Conservation (phyloP, 441 rosid genomes). For the Syzygium syzygioides region DNA sequence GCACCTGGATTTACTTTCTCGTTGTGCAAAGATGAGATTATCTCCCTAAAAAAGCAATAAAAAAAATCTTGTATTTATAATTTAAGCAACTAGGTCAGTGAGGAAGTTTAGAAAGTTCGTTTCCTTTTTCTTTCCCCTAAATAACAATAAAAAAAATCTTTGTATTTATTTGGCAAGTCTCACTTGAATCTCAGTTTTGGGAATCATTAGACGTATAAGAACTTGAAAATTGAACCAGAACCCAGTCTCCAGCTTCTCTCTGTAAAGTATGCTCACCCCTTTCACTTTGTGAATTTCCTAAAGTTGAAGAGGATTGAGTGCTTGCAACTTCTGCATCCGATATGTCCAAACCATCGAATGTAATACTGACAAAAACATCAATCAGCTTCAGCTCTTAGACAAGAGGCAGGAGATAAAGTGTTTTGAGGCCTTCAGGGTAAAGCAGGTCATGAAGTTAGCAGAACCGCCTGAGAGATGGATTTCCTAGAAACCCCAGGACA, state of each 20-base stretch:
- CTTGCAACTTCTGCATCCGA: background rate
- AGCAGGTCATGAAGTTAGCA: slow-evolving; percentile 40
- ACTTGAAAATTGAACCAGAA: background rate
- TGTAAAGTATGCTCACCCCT: background rate
- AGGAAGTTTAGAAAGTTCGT: too few species aligned
- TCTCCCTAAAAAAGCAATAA: too few species aligned
- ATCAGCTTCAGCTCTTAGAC: background rate
- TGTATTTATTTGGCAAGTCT: background rate
- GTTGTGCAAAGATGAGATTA: too few species aligned
- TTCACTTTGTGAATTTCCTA: background rate
- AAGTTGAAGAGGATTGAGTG: background rate
- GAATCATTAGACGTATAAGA: background rate
- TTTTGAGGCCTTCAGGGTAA: background rate
- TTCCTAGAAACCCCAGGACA: slow-evolving; percentile 45
- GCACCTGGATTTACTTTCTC: too few species aligned
- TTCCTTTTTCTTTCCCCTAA: too few species aligned
- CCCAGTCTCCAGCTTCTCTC: background rate
- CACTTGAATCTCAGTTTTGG: background rate
- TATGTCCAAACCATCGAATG: background rate
- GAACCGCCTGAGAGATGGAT: slow-evolving; percentile 62
- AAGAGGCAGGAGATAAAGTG: background rate
- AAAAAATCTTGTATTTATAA: too few species aligned
- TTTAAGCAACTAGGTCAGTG: too few species aligned
- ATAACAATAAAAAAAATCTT: too few species aligned
- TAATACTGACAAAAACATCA: background rate